Base-by-base conservation (phyloP, 768 basidiomycete species). In the Russula dissimulans region DNA sequence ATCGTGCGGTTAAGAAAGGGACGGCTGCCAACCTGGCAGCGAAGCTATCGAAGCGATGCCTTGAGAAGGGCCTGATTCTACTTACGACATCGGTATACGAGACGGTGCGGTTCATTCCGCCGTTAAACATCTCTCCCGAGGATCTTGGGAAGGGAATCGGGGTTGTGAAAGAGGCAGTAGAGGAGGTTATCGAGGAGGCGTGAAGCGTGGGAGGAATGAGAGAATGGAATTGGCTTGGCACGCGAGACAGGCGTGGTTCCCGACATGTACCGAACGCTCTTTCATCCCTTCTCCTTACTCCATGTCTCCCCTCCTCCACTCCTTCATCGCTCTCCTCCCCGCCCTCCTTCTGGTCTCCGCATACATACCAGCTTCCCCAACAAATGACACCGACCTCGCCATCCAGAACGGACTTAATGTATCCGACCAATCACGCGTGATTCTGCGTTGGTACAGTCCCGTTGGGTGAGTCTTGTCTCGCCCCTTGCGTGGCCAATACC, bases 51-150 rank as follows among this genome's bases (percentile, higher is more conserved):
- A 82, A 83, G 69, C 83, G 81, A 67, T 97, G 94, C 71, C 77
- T 91, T 62, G 89, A 93, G 70, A 86, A 89, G 70, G 92, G 90
- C 22, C 73, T 97, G 76, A 71, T 97, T 51, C 81, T 95, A 43
- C 76, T 97, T 59, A 95, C 95, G 12, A 97, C 95, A 29, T 91
- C 88, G 53, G 79, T 90, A 29, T 95, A 89, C 71, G 88, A 95
- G 71, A 87, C 87, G 14, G 76, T 97, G 59, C 78, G 94, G 68
- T 97, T 98, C 77, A 97, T 98, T 67, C 95, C 95, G 4, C 83
- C 95, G 15, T 72, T 97, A 67, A 95, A 91, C 69, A 81, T 95
- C 63, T 81, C 79, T 26, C 72, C 82, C 71, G 81, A 78, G 70
- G 91, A 97, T 69, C 74, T 97, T 75, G 77, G 73, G 66, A 83